Evolutionary conservation across 1,139 yeast species (phyloP).

Genomic region (Candida sojae): DNA sequence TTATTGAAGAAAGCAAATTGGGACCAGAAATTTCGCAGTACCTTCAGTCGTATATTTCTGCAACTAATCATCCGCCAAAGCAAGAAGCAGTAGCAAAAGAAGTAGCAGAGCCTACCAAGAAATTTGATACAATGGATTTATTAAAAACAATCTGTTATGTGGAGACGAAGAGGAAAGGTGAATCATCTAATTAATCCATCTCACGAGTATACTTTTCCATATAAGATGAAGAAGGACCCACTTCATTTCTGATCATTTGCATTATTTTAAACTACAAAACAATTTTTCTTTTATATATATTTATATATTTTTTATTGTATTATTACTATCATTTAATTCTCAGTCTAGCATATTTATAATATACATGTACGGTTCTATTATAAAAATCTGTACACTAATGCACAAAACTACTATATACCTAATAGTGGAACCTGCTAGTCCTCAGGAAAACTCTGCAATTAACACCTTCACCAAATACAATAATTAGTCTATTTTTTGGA

Average conservation of each 20-base stretch:
- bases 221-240: neutral
- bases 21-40: conserved; percentile 20
- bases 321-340: too few species aligned
- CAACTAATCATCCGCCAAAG: conserved; percentile 10
- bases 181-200: neutral
- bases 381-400: neutral
- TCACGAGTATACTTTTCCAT: neutral
- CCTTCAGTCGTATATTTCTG: conserved; percentile 21
- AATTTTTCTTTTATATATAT: neutral
- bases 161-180: conserved; percentile 8
- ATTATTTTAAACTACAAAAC: neutral
- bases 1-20: conserved; percentile 17
- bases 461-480: neutral
- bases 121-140: conserved; percentile 20
- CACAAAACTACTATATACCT: neutral
- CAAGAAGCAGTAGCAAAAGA: conserved; percentile 1
- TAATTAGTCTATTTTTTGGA: too few species aligned
- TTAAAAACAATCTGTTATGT: conserved; percentile 22
- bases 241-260: conserved; percentile 1
- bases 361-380: neutral
- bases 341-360: conserved; percentile 2
- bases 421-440: neutral
- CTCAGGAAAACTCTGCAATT: neutral
- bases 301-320: neutral
- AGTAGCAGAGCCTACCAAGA: conserved; percentile 17